Base-by-base conservation (phyloP, 2,329 filamentous ascomycete genomes). In the Ophiostoma fasciatum region DNA sequence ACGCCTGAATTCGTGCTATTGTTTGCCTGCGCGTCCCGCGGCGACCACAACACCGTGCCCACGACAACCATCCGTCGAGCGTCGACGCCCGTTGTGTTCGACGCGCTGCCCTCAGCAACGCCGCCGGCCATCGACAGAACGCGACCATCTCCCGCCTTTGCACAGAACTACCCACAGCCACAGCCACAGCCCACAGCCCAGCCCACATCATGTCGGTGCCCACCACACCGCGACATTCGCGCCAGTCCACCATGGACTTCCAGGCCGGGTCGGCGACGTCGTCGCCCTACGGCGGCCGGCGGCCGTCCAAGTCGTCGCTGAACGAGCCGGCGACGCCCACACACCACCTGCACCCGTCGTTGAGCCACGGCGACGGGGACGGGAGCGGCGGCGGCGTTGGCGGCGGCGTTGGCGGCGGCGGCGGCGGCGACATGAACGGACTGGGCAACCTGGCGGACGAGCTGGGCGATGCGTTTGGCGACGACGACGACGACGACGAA, bases 371-470 rank as follows among this genome's bases (percentile, higher is more conserved):
- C 49, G 25, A 51, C 28, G 52, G 22, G 22, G 22, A 11, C 22
- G 9, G 9, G 22, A 11, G 22, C 30, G 41, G 35, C 31, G 34
- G 23, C 18, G 30, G 19, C 15, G 33, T 15, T 27, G 57, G 54
- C 21, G 63, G 55, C 26, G 54, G 55, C 3, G 33, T 18, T 27
- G 58, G 54, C 21, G 63, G 55, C 26, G 54, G 55, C 3, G 60
- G 54, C 34, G 52, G 54, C 31, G 58, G 55, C 18, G 52, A 53
- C 3, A 60, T 59, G 33, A 72, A 72, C 42, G 77, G 78, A 8
- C 61, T 84, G 43, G 82, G 82, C 22, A 87, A 84, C 47, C 56
- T 90, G 33, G 82, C 82, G 2, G 82, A 88, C 55, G 82, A 90
- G 55, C 61, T 90, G 32, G 82, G 78, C 2, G 80, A 81, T 49